phyloP scores from a whole-genome alignment of 169 alveolate species.

The Eimeria sp. region DNA sequence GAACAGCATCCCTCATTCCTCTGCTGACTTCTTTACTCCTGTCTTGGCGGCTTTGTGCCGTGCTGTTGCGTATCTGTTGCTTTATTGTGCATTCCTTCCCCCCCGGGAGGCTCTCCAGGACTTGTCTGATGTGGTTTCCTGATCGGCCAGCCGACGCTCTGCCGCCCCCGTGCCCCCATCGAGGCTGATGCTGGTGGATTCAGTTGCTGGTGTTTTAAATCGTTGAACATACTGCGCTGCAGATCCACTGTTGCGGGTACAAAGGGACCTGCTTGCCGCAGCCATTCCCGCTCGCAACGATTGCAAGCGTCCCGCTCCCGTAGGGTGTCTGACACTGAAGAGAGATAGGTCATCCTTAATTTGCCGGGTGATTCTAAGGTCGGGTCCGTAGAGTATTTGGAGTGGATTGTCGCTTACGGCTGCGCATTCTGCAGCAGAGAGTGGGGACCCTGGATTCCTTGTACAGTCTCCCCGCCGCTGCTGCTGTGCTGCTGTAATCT shows the following conservation, averaged over 20 bases:
- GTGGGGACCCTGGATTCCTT: too few relatives aligned
- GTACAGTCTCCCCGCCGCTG: not conserved
- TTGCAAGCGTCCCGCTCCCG: not conserved
- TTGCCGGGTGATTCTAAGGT: not conserved
- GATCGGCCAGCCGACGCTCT: not conserved
- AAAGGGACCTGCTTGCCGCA: not conserved
- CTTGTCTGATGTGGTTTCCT: not conserved
- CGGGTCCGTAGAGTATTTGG: not conserved
- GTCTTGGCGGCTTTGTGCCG: not conserved
- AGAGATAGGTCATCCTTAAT: not conserved
- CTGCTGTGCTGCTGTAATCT: not conserved
- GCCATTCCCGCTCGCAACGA: not conserved
- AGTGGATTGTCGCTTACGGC: too few relatives aligned
- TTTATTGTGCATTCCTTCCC: not conserved
- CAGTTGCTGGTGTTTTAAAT: not conserved
- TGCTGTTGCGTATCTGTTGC: not conserved
- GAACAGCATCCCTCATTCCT: not conserved
- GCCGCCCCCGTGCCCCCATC: not conserved
- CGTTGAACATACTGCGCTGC: not conserved
- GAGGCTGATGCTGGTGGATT: not conserved
- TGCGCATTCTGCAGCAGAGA: too few relatives aligned
- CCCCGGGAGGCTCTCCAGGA: not conserved
- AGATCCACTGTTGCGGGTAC: not conserved
- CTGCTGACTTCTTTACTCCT: not conserved
- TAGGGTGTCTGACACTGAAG: not conserved